Evolutionary conservation across 768 basidiomycete genomes (phyloP).

Genomic region (Psilocybe cubensis): DNA sequence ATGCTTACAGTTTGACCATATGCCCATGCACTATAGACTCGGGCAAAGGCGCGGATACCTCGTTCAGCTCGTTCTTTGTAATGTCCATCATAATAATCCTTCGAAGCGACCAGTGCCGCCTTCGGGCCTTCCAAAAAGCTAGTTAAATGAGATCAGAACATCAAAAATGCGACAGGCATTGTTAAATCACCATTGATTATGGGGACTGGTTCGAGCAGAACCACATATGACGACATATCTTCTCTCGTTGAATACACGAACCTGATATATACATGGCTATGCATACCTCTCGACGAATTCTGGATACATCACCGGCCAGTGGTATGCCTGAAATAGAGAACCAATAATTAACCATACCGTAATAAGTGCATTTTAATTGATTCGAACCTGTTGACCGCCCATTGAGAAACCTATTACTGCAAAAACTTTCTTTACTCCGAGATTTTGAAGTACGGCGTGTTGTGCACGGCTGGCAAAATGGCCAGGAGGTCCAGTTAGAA

Average conservation of each 20-base stretch:
- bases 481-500: no score
- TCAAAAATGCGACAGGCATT: not conserved
- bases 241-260: slow-evolving; percentile 3
- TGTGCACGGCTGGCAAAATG: slow-evolving; percentile 49
- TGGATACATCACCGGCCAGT: slow-evolving; percentile 61
- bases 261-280: not conserved
- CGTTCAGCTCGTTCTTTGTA: slow-evolving; percentile 49
- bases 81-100: slow-evolving; percentile 58
- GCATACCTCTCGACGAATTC: slow-evolving; percentile 51
- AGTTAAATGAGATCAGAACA: not conserved
- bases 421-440: slow-evolving; percentile 47
- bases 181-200: slow-evolving; percentile 51
- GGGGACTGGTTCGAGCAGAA: slow-evolving; percentile 53
- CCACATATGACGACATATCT: slow-evolving; percentile 54
- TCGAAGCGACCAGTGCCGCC: slow-evolving; percentile 56
- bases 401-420: slow-evolving; percentile 61
- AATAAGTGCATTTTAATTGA: not conserved
- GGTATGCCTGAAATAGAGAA: slow-evolving; percentile 37
- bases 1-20: slow-evolving; percentile 53
- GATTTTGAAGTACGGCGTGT: slow-evolving; percentile 52
- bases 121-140: slow-evolving; percentile 67
- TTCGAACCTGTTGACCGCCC: slow-evolving; percentile 53
- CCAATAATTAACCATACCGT: not conserved
- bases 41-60: slow-evolving; percentile 58
- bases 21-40: slow-evolving; percentile 62